These are phyloP conservation scores for Nemania sp. DNA, from an alignment of 2,329 filamentous ascomycete genomes.

Conservation along the genomic window DNA sequence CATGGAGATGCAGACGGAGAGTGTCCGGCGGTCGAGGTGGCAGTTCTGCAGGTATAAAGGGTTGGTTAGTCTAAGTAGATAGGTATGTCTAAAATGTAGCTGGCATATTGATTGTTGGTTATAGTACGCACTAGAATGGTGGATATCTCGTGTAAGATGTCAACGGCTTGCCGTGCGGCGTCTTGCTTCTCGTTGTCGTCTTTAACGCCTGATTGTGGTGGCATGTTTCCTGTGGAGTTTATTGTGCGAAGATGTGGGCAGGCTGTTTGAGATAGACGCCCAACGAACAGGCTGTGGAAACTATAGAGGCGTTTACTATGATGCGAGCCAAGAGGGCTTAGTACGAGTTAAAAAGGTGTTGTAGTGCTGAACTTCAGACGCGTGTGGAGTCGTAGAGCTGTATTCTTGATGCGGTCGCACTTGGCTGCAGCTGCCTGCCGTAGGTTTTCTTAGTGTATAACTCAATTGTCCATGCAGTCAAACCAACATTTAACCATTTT, in stretches of 20 bases:
- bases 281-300: no score
- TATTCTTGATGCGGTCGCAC: slow-evolving; percentile 18
- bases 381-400: slow-evolving; percentile 26
- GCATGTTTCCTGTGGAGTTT: slow-evolving; percentile 16
- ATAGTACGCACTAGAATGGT: slow-evolving; percentile 77
- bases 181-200: slow-evolving; percentile 68
- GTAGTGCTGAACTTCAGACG: slow-evolving; percentile 11
- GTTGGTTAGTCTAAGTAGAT: no score
- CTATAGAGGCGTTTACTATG: no score
- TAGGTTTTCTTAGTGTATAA: no score
- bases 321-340: no score
- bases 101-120: neutral
- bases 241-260: neutral
- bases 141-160: slow-evolving; percentile 82
- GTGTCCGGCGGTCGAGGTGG: slow-evolving; percentile 82
- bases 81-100: no score
- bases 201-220: slow-evolving; percentile 38
- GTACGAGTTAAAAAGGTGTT: neutral
- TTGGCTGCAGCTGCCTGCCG: slow-evolving; percentile 28
- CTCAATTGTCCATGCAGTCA: no score
- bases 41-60: slow-evolving; percentile 70
- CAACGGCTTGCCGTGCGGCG: slow-evolving; percentile 79
- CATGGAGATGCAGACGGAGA: slow-evolving; percentile 94
- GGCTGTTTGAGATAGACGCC: neutral
- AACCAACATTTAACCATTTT: no score